A percentile compares a stretch with the other conserved stretches of the same genome.
Conservation (phyloP, 495 filamentous ascomycete genomes). For the Platismatia glauca region DNA sequence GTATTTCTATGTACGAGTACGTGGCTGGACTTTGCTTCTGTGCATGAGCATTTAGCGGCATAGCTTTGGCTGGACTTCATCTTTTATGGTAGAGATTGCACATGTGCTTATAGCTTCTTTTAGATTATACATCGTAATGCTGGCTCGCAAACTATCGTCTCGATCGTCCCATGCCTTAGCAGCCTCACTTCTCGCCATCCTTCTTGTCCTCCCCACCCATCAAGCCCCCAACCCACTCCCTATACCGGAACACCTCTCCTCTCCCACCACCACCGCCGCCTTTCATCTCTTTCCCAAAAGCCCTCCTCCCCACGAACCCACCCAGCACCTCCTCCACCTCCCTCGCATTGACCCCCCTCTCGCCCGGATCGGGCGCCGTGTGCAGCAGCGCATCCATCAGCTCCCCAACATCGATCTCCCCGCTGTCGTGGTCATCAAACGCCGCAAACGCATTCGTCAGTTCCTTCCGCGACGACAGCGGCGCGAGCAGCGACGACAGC, state of each 20-base stretch:
- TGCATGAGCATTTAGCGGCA: slow-evolving; percentile 3
- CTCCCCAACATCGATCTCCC: slow-evolving; percentile 77
- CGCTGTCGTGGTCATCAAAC: slow-evolving; percentile 92
- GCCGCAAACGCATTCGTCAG: slow-evolving; percentile 81
- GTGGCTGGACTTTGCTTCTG: neutral
- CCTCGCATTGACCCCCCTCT: slow-evolving; percentile 53
- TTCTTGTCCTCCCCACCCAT: slow-evolving; percentile 30
- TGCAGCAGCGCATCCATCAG: slow-evolving; percentile 73
- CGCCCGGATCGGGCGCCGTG: slow-evolving; percentile 68
- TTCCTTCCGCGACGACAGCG: slow-evolving; percentile 64
- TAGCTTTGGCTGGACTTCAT: neutral
- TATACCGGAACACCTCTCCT: slow-evolving; percentile 70
- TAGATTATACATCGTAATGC: neutral
- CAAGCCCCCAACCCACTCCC: slow-evolving; percentile 60
- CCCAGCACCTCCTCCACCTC: slow-evolving; percentile 77
- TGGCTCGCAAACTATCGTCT: neutral
- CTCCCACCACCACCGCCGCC: slow-evolving; percentile 35
- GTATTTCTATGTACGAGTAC: neutral
- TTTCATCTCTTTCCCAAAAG: slow-evolving; percentile 48
- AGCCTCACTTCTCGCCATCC: slow-evolving; percentile 15
- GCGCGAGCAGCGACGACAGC: slow-evolving; percentile 60
- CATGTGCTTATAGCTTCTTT: neutral
- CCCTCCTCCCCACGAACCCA: slow-evolving; percentile 74
- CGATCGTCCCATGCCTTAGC: neutral
- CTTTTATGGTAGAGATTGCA: neutral